phyloP scores from a whole-genome alignment of 148 eudicot genomes.

The Silene conica region DNA sequence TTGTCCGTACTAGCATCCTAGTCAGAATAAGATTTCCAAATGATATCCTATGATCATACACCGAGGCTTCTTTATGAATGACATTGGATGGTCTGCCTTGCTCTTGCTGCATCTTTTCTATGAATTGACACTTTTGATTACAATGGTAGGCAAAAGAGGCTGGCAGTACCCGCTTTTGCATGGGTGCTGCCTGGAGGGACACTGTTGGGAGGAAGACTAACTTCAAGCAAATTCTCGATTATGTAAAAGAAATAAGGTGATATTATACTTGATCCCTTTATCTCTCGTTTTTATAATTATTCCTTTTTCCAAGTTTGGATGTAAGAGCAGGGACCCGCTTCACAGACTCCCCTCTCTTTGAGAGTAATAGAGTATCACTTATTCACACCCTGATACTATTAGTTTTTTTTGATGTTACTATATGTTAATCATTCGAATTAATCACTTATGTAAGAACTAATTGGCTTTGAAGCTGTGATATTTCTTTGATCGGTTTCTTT shows the following conservation, averaged over 20 bases:
- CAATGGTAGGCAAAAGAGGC: conserved; percentile 87
- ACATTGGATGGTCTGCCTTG: not conserved
- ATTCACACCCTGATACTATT: no score
- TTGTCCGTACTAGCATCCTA: not conserved
- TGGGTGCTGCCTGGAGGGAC: conserved; percentile 99
- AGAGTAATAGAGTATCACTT: not conserved
- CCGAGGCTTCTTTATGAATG: not conserved
- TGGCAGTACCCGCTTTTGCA: conserved; percentile 96
- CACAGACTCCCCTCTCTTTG: not conserved
- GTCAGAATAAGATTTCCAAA: not conserved
- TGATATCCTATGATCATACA: not conserved
- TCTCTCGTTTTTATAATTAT: not conserved
- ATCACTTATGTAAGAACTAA: no score
- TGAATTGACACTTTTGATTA: conserved; percentile 3
- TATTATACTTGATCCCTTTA: not conserved
- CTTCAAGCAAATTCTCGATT: conserved; percentile 90
- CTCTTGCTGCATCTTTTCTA: not conserved
- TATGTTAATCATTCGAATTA: no score
- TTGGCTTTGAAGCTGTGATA: not conserved
- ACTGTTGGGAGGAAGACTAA: conserved; percentile 94
- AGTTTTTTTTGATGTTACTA: no score
- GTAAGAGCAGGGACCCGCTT: not conserved
- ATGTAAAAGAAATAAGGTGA: conserved; percentile 98
- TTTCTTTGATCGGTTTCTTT: not conserved
- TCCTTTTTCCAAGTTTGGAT: not conserved